Evolutionary conservation across 495 filamentous ascomycete species (phyloP).

Genomic region (Hypoxylon lienhwacheense): DNA sequence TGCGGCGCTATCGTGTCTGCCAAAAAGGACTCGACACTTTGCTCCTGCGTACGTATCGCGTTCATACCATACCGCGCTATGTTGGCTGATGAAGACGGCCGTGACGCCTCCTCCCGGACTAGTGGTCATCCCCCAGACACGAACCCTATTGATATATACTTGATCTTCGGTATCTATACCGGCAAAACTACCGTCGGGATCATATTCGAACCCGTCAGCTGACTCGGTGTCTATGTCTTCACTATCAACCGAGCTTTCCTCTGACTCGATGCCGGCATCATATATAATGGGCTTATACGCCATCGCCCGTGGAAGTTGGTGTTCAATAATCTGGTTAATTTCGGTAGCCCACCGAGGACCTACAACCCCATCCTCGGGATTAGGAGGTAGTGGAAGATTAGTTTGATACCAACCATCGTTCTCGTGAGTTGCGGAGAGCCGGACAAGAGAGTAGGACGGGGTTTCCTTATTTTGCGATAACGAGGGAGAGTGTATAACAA

Average conservation of each 20-base stretch:
- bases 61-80: constrained; percentile 45
- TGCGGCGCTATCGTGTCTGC: constrained; percentile 26
- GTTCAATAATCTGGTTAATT: constrained; percentile 45
- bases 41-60: constrained; percentile 48
- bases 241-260: constrained; percentile 16
- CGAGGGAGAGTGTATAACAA: constrained; percentile 48
- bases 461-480: constrained; percentile 27
- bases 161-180: constrained; percentile 35
- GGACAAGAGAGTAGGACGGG: constrained; percentile 49
- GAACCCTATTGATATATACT: constrained; percentile 47
- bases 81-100: constrained; percentile 43
- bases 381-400: constrained; percentile 38
- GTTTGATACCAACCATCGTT: constrained; percentile 51
- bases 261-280: constrained; percentile 2
- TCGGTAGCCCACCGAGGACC: constrained; percentile 47
- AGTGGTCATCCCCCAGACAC: constrained; percentile 48
- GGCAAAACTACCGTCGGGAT: constrained; percentile 26
- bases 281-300: constrained; percentile 17
- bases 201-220: constrained; percentile 31
- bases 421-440: constrained; percentile 48
- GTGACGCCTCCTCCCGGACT: constrained; percentile 49
- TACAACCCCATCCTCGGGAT: constrained; percentile 17
- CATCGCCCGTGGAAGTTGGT: constrained; percentile 35
- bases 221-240: constrained; percentile 26
- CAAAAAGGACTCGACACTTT: constrained; percentile 46